Evolutionary conservation across 495 filamentous ascomycete genomes (phyloP).

Genomic region (Physcia stellaris): DNA sequence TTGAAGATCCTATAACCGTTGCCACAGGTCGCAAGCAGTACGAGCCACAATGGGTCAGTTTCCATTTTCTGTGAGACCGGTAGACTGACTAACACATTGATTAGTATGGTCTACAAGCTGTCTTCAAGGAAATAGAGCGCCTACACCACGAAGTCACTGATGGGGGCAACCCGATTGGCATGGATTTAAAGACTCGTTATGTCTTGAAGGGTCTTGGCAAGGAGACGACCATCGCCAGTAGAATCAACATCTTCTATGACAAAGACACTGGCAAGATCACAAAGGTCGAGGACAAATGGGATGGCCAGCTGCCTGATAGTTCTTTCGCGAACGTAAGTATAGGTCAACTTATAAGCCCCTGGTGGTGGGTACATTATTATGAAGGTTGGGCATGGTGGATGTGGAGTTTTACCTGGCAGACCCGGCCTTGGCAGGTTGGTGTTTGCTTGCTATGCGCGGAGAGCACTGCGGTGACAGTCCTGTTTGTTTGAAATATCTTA

Average conservation of each 20-base stretch:
- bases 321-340: conserved; percentile 33
- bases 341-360: conserved; percentile 18
- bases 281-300: conserved; percentile 44
- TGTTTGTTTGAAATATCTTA: too few relatives aligned
- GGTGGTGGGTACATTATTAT: conserved; percentile 26
- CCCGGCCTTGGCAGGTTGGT: conserved; percentile 20
- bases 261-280: conserved; percentile 31
- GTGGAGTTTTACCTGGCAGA: conserved; percentile 24
- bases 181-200: conserved; percentile 38
- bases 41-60: conserved; percentile 37
- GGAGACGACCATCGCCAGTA: conserved; percentile 36
- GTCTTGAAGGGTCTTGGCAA: conserved; percentile 36
- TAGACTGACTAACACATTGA: neutral
- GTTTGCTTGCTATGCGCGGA: conserved; percentile 1
- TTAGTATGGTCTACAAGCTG: conserved; percentile 28
- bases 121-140: conserved; percentile 33
- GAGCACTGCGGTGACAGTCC: neutral
- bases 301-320: conserved; percentile 36
- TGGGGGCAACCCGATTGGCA: conserved; percentile 39
- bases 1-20: conserved; percentile 36
- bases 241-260: conserved; percentile 31
- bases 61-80: conserved; percentile 2
- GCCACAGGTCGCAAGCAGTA: conserved; percentile 36
- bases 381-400: conserved; percentile 24
- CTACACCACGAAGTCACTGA: conserved; percentile 33